Evolutionary conservation across 495 filamentous ascomycete genomes (phyloP).

Genomic region (Neohortaea acidophila): DNA sequence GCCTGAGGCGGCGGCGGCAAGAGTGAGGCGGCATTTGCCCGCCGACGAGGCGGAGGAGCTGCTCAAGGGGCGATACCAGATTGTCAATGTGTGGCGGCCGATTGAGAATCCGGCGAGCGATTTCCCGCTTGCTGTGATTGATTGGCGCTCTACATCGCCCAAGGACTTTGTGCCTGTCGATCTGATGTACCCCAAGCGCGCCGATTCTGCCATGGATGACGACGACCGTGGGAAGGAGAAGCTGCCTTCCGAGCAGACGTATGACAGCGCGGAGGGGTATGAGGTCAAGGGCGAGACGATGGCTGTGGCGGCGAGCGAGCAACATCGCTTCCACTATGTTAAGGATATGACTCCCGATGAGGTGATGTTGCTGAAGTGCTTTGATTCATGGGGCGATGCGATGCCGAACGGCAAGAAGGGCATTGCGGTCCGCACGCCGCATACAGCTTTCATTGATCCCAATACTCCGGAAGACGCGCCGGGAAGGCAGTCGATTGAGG

Average conservation of each 20-base stretch:
- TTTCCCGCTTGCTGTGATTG: conserved; percentile 26
- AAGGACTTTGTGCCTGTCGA: conserved; percentile 24
- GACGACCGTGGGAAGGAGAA: conserved; percentile 26
- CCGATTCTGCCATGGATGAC: conserved; percentile 15
- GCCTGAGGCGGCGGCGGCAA: conserved; percentile 21
- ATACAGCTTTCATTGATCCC: conserved; percentile 27
- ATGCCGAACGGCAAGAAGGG: conserved; percentile 20
- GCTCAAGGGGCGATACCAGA: conserved; percentile 49
- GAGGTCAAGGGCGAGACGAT: conserved; percentile 27
- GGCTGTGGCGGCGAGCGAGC: conserved; percentile 22
- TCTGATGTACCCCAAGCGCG: conserved; percentile 24
- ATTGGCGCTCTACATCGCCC: conserved; percentile 26
- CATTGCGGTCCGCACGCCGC: conserved; percentile 24
- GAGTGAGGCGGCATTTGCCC: conserved; percentile 25
- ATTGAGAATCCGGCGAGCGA: conserved; percentile 36
- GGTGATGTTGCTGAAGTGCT: conserved; percentile 29
- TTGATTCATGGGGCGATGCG: conserved; percentile 24
- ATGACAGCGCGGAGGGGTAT: conserved; percentile 20
- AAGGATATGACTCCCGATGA: conserved; percentile 30
- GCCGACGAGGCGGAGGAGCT: conserved; percentile 45
- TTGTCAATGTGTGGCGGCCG: conserved; percentile 70
- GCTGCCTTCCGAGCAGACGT: conserved; percentile 17
- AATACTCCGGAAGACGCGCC: conserved; percentile 23
- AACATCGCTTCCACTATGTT: conserved; percentile 26
- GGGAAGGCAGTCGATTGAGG: conserved; percentile 28